These are phyloP conservation scores for Pezizomycotina sp. DNA, from an alignment of 2,329 filamentous ascomycete species.

Conservation along the genomic window DNA sequence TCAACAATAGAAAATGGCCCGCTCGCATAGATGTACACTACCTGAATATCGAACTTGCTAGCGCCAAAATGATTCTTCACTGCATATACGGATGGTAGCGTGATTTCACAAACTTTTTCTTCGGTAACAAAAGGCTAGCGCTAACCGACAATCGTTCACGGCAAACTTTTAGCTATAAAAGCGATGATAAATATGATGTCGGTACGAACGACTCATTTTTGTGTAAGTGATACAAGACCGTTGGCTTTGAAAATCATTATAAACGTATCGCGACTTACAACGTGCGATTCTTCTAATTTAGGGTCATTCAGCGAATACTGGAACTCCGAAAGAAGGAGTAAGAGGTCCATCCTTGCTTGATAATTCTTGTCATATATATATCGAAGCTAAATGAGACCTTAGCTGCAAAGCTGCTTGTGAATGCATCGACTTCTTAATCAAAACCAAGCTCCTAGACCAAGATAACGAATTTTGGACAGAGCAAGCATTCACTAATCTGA, in stretches of 20 bases:
- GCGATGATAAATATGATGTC: conserved; percentile 47
- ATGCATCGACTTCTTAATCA: conserved; percentile 48
- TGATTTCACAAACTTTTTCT: conserved; percentile 28
- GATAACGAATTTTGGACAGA: conserved; percentile 47
- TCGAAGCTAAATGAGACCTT: conserved; percentile 40
- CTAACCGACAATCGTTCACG: conserved; percentile 29
- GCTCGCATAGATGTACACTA: conserved; percentile 11
- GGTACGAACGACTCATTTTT: conserved; percentile 38
- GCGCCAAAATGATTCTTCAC: no score
- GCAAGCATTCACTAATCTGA: conserved; percentile 47
- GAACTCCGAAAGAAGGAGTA: conserved; percentile 3
- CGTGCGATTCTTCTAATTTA: conserved; percentile 27
- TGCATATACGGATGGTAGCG: no score
- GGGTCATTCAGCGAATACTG: conserved; percentile 22
- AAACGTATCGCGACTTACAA: conserved; percentile 47
- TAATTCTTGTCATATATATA: conserved; percentile 52
- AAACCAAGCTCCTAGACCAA: conserved; percentile 37
- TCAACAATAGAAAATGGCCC: conserved; percentile 19
- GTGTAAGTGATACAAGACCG: no score
- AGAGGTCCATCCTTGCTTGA: conserved; percentile 33
- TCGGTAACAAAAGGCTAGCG: conserved; percentile 27
- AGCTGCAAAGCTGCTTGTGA: conserved; percentile 35
- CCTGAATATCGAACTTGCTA: conserved; percentile 12
- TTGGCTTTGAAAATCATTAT: no score
- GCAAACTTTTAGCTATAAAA: conserved; percentile 32